Evolutionary conservation across 2,329 filamentous ascomycete species (phyloP).

Genomic region (Xylaria sp.): DNA sequence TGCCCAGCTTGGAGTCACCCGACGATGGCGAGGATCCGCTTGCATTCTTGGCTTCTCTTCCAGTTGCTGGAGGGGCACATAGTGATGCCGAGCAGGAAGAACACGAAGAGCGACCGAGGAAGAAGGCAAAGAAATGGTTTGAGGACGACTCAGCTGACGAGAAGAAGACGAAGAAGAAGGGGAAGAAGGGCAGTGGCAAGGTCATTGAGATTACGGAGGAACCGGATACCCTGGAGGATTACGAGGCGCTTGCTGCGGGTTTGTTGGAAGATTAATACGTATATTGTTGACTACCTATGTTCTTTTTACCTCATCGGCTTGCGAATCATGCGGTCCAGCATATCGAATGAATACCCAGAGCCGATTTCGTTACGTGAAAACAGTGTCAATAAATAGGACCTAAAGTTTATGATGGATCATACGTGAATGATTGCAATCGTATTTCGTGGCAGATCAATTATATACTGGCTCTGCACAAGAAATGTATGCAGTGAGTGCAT

Average conservation of each 20-base stretch:
- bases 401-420: not conserved
- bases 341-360: not conserved
- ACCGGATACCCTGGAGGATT: constrained; percentile 81
- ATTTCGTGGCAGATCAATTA: not conserved
- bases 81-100: constrained; percentile 54
- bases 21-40: constrained; percentile 65
- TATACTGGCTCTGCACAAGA: not conserved
- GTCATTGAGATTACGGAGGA: constrained; percentile 72
- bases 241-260: constrained; percentile 80
- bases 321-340: constrained; percentile 1
- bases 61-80: constrained; percentile 55
- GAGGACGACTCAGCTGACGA: constrained; percentile 71
- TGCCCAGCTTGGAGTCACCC: constrained; percentile 53
- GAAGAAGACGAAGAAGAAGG: constrained; percentile 54
- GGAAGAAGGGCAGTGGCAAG: constrained; percentile 61
- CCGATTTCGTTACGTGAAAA: not conserved
- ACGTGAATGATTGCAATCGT: too few species aligned
- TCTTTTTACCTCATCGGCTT: not conserved
- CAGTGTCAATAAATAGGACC: not conserved
- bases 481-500: not conserved
- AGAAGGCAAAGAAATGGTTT: constrained; percentile 84
- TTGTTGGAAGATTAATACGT: constrained; percentile 63
- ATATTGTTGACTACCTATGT: constrained; percentile 4
- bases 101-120: constrained; percentile 58
- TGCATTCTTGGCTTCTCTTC: constrained; percentile 68